Base-by-base conservation (phyloP, 768 basidiomycete genomes). In the Paxillus rubicundulus region DNA sequence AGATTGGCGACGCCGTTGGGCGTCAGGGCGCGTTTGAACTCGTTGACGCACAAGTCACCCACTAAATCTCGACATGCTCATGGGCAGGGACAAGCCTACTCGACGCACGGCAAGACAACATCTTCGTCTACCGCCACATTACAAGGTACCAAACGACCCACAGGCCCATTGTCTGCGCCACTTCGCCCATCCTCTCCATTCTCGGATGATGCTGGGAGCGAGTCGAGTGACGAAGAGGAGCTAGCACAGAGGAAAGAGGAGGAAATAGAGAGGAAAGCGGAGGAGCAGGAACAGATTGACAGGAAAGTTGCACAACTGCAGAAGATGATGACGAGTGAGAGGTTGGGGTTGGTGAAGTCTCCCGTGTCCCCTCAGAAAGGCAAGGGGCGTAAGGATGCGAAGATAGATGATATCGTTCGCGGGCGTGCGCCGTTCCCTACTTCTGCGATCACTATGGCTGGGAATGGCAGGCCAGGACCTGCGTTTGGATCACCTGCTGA, bases 81-180 rank as follows among this genome's bases (percentile, higher is more conserved):
- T 24, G 28, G 4, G 28, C 44, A 50, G 21, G 61, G 51, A 2
- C 56, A 45, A 10, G 55, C 46, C 8, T 38, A 46, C 12, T 9
- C 20, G 30, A 43, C 20, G 5, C 61, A 61, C 7, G 61, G 76
- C 66, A 86, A 82, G 69, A 74, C 77, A 8, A 75, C 75, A 7
- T 87, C 85, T 0, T 89, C 87, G 0, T 89, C 89, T 17, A 85
- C 81, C 2, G 61, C 87, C n/a, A 89, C 87, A 3, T 70, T 90
- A 0, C 87, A 86, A 61, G 78, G 72, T 13, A 66, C 74, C 27
- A 60, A 70, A 16, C 70, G 71, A 34, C 52, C 64, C 24, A 49
- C 53, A 14, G 56, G 52, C n/a, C 59, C 59, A 6, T 41, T 60
- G n/a, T 51, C 57, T 8, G 52, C 34, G 3, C 72, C 72, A 9